Evolutionary conservation across 192 early-diverging fungal genomes (phyloP), one percentile per base, ranked within the genome.

Genomic region (Gamsiella multidivaricata): DNA sequence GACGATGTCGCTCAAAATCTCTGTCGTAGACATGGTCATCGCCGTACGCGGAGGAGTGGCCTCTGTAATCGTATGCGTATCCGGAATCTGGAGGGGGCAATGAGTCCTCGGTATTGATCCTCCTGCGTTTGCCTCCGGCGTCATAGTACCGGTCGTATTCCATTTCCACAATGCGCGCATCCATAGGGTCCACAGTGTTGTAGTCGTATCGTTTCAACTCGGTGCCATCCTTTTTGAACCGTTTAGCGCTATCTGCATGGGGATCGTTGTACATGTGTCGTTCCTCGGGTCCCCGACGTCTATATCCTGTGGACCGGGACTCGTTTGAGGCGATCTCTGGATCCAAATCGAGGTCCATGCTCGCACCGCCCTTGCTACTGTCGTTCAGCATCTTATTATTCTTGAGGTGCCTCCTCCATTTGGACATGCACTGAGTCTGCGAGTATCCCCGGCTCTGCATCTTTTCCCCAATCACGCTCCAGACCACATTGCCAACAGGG

Each of bases 361-460:
- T 71, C 8, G 50, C 42, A n/a, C 69, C 54, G 4, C 29, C 29
- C 33, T 54, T 67, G 54, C 36, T 62, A 39, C 45, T 49, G 29
- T 78, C 74, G 42, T 39, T 54, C 29, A 66, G 53, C 3, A 57
- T 14, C 54, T 78, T 78, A 49, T 37, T 68, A 52, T 69, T 68
- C 39, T 78, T 78, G 39, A 78, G 66, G 53, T 78, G 74, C 29
- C 74, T 67, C 2, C 74, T 20, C 74, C 74, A 78, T 26, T 78
- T 78, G 36, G 74, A 78, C 74, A 78, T 78, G 54, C 74, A 78
- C 61, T 78, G 74, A 8, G 74, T 78, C 41, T 78, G 74, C 4
- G 74, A 78, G 34, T 78, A 78, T 20, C 74, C 74, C 23, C 74
- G 74, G 37, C 65, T 64, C 18, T 61, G 60, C 74, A 78, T 78